Evolutionary conservation across 2,329 filamentous ascomycete species (phyloP).

Genomic region (Calonectria honghensis): DNA sequence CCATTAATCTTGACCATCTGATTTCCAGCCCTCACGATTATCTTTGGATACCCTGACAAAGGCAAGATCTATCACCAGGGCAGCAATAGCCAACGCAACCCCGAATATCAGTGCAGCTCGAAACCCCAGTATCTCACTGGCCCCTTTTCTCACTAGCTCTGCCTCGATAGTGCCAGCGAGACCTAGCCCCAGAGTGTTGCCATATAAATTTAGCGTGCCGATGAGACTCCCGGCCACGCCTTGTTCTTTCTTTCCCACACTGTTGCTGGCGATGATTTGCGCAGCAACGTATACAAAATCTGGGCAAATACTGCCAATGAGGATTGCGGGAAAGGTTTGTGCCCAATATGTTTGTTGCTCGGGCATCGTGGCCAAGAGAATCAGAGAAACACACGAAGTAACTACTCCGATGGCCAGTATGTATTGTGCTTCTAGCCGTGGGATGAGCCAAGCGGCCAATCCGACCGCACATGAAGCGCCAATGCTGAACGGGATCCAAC

Average conservation of each 20-base stretch:
- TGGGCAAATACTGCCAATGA: slow-evolving; percentile 62
- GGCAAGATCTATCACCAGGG: background rate
- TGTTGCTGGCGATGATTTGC: slow-evolving; percentile 73
- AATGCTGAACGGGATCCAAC: slow-evolving; percentile 64
- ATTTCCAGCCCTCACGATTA: slow-evolving; percentile 14
- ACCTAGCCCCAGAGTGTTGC: slow-evolving; percentile 57
- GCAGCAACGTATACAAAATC: slow-evolving; percentile 71
- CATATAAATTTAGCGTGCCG: slow-evolving; percentile 61
- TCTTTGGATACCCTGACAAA: slow-evolving; percentile 23
- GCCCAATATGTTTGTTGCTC: slow-evolving; percentile 63
- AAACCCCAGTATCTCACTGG: background rate
- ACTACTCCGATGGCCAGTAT: slow-evolving; percentile 67
- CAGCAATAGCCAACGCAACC: slow-evolving; percentile 2
- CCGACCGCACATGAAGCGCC: slow-evolving; percentile 55
- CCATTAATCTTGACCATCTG: background rate
- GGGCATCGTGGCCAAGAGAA: slow-evolving; percentile 64
- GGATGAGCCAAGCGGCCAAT: slow-evolving; percentile 67
- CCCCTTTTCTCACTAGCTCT: slow-evolving; percentile 38
- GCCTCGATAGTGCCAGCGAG: slow-evolving; percentile 61
- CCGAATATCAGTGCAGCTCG: background rate
- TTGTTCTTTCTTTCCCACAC: slow-evolving; percentile 67
- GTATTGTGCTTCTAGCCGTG: slow-evolving; percentile 66
- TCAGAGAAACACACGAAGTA: background rate
- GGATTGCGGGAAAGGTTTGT: slow-evolving; percentile 63
- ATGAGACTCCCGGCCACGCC: slow-evolving; percentile 71